Percentiles rank a stretch among this genome's conserved stretches.
Conservation (phyloP, 1,284 basidiomycete genomes). For the Austroboletus niveus region DNA sequence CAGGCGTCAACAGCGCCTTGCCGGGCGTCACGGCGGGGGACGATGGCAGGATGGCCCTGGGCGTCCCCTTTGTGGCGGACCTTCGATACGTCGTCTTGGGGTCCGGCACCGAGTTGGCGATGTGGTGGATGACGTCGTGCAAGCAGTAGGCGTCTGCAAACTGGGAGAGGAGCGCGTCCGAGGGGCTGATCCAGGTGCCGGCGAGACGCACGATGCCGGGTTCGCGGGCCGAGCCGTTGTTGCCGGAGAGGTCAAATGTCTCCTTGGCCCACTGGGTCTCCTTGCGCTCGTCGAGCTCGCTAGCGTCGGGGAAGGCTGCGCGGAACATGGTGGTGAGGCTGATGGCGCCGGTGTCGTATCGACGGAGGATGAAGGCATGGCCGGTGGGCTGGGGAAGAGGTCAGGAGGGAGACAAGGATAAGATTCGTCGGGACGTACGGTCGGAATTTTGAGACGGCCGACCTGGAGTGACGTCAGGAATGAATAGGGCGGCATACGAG, state of each 20-base stretch:
- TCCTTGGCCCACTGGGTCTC: slow-evolving; percentile 88
- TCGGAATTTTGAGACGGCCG: slow-evolving; percentile 92
- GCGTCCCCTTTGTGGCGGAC: slow-evolving; percentile 42
- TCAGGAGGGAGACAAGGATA: not conserved
- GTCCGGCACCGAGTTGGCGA: slow-evolving; percentile 78
- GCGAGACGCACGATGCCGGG: slow-evolving; percentile 71
- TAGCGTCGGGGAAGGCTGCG: slow-evolving; percentile 88
- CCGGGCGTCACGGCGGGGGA: slow-evolving; percentile 19
- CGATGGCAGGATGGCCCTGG: slow-evolving; percentile 30
- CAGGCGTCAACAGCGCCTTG: slow-evolving; percentile 30
- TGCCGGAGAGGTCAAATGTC: slow-evolving; percentile 73
- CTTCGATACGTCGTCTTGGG: slow-evolving; percentile 75
- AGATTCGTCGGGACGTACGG: slow-evolving; percentile 49
- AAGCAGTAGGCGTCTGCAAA: slow-evolving; percentile 68
- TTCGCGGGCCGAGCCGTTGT: slow-evolving; percentile 76
- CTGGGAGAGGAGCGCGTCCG: slow-evolving; percentile 59
- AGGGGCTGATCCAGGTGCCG: slow-evolving; percentile 84
- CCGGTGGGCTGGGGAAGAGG: slow-evolving; percentile 51
- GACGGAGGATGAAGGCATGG: slow-evolving; percentile 93
- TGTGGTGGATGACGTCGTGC: slow-evolving; percentile 56
- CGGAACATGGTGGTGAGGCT: slow-evolving; percentile 98
- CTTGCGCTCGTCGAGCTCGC: slow-evolving; percentile 74
- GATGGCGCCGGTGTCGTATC: slow-evolving; percentile 95
- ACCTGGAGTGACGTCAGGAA: slow-evolving; percentile 46
- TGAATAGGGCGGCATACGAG: not conserved